Conservation (phyloP, 192 early-diverging fungal species). For the Backusella australiensis region DNA sequence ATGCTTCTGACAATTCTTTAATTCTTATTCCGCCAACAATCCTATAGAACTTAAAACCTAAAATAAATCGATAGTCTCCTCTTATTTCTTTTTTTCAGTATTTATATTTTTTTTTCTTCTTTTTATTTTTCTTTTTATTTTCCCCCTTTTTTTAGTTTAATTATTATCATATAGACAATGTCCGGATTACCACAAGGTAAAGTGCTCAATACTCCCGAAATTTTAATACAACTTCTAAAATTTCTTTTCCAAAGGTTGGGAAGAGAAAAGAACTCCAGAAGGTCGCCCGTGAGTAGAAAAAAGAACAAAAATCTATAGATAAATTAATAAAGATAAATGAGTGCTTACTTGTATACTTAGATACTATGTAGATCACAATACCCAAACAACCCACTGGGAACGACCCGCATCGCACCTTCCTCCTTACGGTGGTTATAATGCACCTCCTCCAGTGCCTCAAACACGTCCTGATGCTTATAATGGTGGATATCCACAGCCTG, state of each 20-base stretch:
- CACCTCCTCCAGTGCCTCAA: constrained; percentile 3
- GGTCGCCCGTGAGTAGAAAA: constrained; percentile 19
- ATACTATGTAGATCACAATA: constrained; percentile 31
- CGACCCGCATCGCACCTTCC: constrained; percentile 18
- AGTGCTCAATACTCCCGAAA: not conserved
- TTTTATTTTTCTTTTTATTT: not conserved
- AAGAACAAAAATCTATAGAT: not conserved
- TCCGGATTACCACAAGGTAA: constrained; percentile 21
- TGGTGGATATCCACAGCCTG: constrained; percentile 1
- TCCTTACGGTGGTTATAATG: constrained; percentile 1
- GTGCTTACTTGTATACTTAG: constrained; percentile 1
- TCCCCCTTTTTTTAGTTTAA: not conserved
- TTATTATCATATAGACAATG: constrained; percentile 3
- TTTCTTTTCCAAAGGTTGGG: constrained; percentile 18
- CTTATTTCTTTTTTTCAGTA: not conserved
- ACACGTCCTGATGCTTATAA: not conserved
- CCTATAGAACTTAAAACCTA: not conserved
- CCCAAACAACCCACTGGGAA: constrained; percentile 30
- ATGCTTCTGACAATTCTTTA: not conserved
- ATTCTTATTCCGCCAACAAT: not conserved
- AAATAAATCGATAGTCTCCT: not conserved
- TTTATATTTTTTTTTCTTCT: not conserved
- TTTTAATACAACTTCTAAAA: not conserved
- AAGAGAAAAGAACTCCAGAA: constrained; percentile 16
- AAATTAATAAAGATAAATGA: not conserved